Base-by-base conservation (phyloP, 1,284 basidiomycete species). In the Ganoderma sinense region DNA sequence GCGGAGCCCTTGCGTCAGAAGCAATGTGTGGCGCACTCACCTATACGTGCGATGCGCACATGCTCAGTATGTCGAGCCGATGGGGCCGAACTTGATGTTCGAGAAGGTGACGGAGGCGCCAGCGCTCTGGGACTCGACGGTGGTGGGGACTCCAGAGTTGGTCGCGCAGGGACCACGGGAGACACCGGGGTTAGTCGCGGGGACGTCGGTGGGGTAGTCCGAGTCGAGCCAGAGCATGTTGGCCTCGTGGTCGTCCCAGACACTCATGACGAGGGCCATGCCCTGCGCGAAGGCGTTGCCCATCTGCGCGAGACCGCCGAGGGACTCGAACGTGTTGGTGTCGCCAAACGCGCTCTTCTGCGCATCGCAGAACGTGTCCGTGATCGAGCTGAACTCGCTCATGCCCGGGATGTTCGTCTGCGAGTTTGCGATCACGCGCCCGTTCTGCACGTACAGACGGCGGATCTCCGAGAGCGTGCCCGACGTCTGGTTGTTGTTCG, bases 391-490 rank as follows among this genome's bases (percentile, higher is more conserved):
- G 72, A 69, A 71, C n/a, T 75, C 39, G 71, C 45, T 68, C 66
- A 87, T 78, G 64, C 85, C 84, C 26, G 84, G 74, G 76, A 87
- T 78, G 78, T 82, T 84, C 75, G 80, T 78, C 70, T 80, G 79
- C 70, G 83, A 83, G 81, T 87, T 87, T 75, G 83, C 82, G 79
- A 86, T 85, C 73, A 86, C 83, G 39, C 75, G 68, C 62, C 86
- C 87, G 76, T 86, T 84, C 81, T 87, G 86, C 64, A 87, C 83
- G 78, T 87, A 88, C 61, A 87, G 65, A 69, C 86, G 86, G 70
- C 85, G 85, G 79, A 89, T 88, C 79, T 85, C 85, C 71, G 77
- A 80, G 75, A 87, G 84, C 33, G 78, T 78, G 67, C 87, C 87
- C 39, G 80, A 76, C 67, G 83, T 77, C 51, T 83, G 82, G 78